Percentiles rank a stretch among this genome's conserved stretches.
These are phyloP conservation scores for Wakefieldia striispora DNA, from an alignment of 768 basidiomycete species.

Conservation along the genomic window DNA sequence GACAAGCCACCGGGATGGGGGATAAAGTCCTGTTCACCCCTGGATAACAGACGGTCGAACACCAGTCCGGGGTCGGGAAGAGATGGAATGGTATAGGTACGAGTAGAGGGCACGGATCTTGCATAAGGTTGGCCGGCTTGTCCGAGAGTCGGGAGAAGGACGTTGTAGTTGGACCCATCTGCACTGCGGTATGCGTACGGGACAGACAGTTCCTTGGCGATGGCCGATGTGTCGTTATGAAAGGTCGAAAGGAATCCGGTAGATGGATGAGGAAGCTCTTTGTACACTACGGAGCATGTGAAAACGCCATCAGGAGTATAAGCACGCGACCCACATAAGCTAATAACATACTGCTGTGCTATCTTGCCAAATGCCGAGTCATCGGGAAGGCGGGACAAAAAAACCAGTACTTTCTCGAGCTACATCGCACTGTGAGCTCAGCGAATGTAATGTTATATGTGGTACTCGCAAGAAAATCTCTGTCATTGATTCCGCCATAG, in stretches of 20 bases:
- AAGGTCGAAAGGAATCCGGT: slow-evolving; percentile 43
- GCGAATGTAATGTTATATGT: not conserved
- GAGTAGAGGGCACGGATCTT: slow-evolving; percentile 56
- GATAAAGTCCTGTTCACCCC: slow-evolving; percentile 34
- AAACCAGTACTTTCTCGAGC: slow-evolving; percentile 61
- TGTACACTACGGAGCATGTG: slow-evolving; percentile 51
- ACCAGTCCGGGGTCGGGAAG: slow-evolving; percentile 68
- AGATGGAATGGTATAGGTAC: slow-evolving; percentile 37
- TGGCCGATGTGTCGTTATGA: slow-evolving; percentile 1
- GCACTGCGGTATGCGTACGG: slow-evolving; percentile 56
- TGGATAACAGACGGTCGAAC: slow-evolving; percentile 66
- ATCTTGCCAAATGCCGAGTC: slow-evolving; percentile 28
- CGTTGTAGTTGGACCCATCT: slow-evolving; percentile 62
- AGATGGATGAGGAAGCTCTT: slow-evolving; percentile 79
- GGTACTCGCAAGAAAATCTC: slow-evolving; percentile 52
- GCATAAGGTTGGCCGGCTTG: slow-evolving; percentile 65
- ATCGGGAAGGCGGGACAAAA: slow-evolving; percentile 54
- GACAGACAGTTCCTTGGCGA: slow-evolving; percentile 13
- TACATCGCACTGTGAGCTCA: slow-evolving; percentile 25
- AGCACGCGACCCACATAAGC: slow-evolving; percentile 49
- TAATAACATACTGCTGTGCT: slow-evolving; percentile 52
- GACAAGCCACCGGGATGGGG: slow-evolving; percentile 70
- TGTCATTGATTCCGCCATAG: slow-evolving; percentile 51
- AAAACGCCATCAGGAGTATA: not conserved
- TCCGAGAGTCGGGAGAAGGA: slow-evolving; percentile 52